phyloP scores from a whole-genome alignment of 1,284 basidiomycete genomes.

The Trichosporon ovoides region DNA sequence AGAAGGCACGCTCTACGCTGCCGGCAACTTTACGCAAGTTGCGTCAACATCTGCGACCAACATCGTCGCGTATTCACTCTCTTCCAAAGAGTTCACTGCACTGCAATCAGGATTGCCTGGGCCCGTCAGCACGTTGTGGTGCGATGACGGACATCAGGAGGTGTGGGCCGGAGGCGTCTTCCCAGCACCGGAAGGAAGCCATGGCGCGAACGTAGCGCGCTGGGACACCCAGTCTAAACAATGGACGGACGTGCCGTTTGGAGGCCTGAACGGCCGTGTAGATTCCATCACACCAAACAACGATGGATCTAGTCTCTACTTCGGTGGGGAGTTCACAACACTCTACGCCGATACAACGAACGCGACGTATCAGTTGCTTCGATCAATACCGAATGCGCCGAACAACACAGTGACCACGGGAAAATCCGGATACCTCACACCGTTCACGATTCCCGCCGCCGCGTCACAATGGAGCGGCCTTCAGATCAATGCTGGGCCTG shows the following conservation, averaged over 20 bases:
- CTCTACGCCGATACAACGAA: conserved; percentile 55
- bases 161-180: conserved; percentile 86
- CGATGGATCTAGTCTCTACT: conserved; percentile 69
- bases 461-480: conserved; percentile 47
- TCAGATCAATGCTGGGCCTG: conserved; percentile 65
- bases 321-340: conserved; percentile 82
- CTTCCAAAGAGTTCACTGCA: conserved; percentile 23
- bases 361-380: conserved; percentile 61
- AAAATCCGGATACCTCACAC: conserved; percentile 84
- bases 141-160: conserved; percentile 64
- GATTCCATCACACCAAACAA: conserved; percentile 69
- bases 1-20: conserved; percentile 41
- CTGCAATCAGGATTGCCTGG: conserved; percentile 55
- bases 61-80: conserved; percentile 35
- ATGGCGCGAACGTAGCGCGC: conserved; percentile 63
- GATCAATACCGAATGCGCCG: conserved; percentile 46
- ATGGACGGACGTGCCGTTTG: conserved; percentile 64
- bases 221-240: conserved; percentile 67
- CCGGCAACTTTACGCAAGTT: conserved; percentile 40
- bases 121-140: conserved; percentile 68
- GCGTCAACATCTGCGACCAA: conserved; percentile 28
- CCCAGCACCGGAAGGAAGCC: conserved; percentile 42
- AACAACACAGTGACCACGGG: conserved; percentile 64
- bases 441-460: conserved; percentile 62
- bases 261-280: conserved; percentile 74